Evolutionary conservation across 345 rosid species (phyloP), one percentile per base, ranked within the genome.

Genomic region (Noccaea bulbosa): DNA sequence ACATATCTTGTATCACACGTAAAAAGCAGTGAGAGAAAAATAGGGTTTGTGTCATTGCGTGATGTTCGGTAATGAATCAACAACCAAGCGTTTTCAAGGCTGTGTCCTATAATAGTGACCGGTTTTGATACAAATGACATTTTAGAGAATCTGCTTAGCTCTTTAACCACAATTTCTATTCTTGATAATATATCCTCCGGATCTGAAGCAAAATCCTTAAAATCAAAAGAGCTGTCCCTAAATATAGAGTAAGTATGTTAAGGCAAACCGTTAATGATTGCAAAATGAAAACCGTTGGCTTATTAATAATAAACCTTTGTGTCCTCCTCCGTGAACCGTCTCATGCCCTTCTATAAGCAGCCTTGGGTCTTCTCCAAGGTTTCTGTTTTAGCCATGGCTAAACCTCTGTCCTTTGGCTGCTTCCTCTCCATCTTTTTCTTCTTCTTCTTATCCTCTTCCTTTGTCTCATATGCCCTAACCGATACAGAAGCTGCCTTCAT

Each of bases 301-400:
- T 74, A 74, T 74, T 67, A 74, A 74, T 74, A 67, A 48, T 44
- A 59, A 35, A 68, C 14, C 40, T 46, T 27, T 67, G 44, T 52
- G 34, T 68, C 78, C 15, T 56, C 72, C 77, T 40, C 3, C 30
- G 30, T 27, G 30, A 74, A 59, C 67, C 27, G 55, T 62, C 56
- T 53, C 69, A 74, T 74, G 78, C 72, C 62, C 72, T 68, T 64
- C 81, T 67, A 75, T 79, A 81, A 81, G 88, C 93, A 85, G 87
- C 95, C 93, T 88, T 83, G 87, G 91, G 79, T 72, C 67, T 48
- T 58, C 4, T 69, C 90, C 94, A 86, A 81, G 92, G 90, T 67
- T 61, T 74, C 48, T 34, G 65, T 74, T 56, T 74, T 45, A 48
- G 58, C 60, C 55, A 87, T 83, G 83, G 83, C 76, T 75, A 76